Evolutionary conservation across 192 early-diverging fungal species (phyloP), one percentile per base, ranked within the genome.

Genomic region (Linnemannia exigua): DNA sequence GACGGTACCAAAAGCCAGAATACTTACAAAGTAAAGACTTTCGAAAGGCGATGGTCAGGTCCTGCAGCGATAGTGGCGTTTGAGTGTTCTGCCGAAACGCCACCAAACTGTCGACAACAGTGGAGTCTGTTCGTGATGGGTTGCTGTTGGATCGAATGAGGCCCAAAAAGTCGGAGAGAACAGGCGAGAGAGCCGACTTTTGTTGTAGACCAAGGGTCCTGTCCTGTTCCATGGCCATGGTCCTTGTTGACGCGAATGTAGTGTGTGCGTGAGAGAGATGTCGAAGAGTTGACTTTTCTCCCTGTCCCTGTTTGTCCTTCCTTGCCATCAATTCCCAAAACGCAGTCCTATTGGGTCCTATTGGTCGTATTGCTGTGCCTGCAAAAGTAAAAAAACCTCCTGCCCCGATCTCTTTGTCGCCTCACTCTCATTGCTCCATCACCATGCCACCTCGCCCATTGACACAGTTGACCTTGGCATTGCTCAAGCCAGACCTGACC

Each of bases 401-500:
- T 38, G 31, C n/a, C 33, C 67, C n/a, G 46, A 47, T 28, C n/a
- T 50, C 37, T 61, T 58, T 35, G n/a, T 33, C 11, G 16, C 20
- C 67, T 50, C 16, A 33, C n/a, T 76, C 66, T 25, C 25, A 68
- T 19, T 61, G 19, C 22, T 74, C 41, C 28, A 17, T 1, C 35
- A 67, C 50, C 36, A 86, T 86, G 84, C 78, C 78, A 31, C 75
- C 79, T 35, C 84, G 84, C 20, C 84, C 84, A 77, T 76, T 76
- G 38, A 77, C 84, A 76, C 91, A 92, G 31, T 72, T 91, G 7
- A 95, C 95, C 1, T 82, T 95, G 44, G 95, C 92, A 17, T 76
- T 95, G 50, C 84, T 95, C 66, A 95, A 96, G 76, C 95, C 95
- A 47, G 95, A 96, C 77, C 79, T 96, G 31, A 87, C 90, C 67